Evolutionary conservation across 1,139 yeast genomes (phyloP), one percentile per base, ranked within the genome.

Genomic region (Taphrina pruni): DNA sequence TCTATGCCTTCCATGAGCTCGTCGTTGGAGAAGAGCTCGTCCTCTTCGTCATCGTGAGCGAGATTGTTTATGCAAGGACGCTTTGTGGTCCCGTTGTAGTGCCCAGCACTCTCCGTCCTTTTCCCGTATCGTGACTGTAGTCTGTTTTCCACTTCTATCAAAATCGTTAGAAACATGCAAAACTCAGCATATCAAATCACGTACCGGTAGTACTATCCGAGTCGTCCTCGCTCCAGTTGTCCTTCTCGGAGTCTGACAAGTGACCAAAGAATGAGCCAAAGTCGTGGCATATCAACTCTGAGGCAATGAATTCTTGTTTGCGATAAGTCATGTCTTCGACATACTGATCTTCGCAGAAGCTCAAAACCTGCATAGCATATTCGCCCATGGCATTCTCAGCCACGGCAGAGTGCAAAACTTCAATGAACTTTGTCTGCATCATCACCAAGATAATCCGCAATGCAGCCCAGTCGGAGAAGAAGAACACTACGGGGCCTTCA

Each of bases 371-470:
- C 11, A 50, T 50, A 32, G 54, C 54, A n/a, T 50, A 50, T 11
- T 9, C 36, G 20, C 36, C 54, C 6, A 50, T 21, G n/a, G 32
- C 54, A 50, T 50, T 50, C 36, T 50, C 54, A n/a, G 54, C 36
- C 36, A 50, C 54, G 21, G 36, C 36, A 50, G 54, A 50, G 36
- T 50, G 54, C 36, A 50, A 26, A 11, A 50, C 36, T 50, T 50
- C 54, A 35, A 50, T 50, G 36, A 50, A 50, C 36, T 50, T 21
- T 50, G 54, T 50, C 36, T 50, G 54, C 54, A 50, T 50, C 32
- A 50, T 21, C 2, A 50, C 54, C 36, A 50, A 35, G n/a, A 50
- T 21, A 35, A 50, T 36, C 9, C 54, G 54, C n/a, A 50, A 8
- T 11, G 36, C 32, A n/a, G 21, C n/a, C 54, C n/a, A 26, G 14